Percentiles rank a stretch among this genome's conserved stretches.
These are phyloP conservation scores for Saccharomycopsis microspora DNA, from an alignment of 805 yeast genomes.

Conservation along the genomic window DNA sequence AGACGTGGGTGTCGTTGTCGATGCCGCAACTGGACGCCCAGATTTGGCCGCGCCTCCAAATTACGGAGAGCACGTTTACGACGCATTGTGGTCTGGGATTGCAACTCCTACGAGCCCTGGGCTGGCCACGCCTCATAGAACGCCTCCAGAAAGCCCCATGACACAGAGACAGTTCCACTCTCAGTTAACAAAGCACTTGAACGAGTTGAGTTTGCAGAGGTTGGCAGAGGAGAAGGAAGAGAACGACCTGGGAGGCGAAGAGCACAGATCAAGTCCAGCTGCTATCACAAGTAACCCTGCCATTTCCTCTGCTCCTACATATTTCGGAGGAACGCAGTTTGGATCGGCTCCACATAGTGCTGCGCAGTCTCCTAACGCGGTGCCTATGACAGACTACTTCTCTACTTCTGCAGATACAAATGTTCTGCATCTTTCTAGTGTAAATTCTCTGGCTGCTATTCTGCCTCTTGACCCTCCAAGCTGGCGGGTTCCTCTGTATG, in stretches of 20 bases:
- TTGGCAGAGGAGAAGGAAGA: constrained; percentile 22
- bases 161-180: constrained; percentile 13
- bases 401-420: no score
- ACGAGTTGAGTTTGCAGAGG: constrained; percentile 38
- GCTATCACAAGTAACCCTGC: no score
- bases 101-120: constrained; percentile 34
- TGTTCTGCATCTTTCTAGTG: constrained; percentile 45
- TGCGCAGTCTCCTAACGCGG: no score
- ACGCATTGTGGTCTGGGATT: constrained; percentile 62
- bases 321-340: no score
- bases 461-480: constrained; percentile 16
- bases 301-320: no score
- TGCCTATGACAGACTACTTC: no score
- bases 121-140: constrained; percentile 16
- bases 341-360: no score
- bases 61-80: constrained; percentile 73
- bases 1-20: constrained; percentile 15
- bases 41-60: constrained; percentile 72
- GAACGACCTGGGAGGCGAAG: neutral
- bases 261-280: no score
- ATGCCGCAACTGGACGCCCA: constrained; percentile 25
- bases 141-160: constrained; percentile 4
- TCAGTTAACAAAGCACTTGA: constrained; percentile 38
- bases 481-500: constrained; percentile 67
- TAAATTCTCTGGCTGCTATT: constrained; percentile 33